Conservation (phyloP, 192 early-diverging fungal genomes). For the Jimgerdemannia lactiflua region DNA sequence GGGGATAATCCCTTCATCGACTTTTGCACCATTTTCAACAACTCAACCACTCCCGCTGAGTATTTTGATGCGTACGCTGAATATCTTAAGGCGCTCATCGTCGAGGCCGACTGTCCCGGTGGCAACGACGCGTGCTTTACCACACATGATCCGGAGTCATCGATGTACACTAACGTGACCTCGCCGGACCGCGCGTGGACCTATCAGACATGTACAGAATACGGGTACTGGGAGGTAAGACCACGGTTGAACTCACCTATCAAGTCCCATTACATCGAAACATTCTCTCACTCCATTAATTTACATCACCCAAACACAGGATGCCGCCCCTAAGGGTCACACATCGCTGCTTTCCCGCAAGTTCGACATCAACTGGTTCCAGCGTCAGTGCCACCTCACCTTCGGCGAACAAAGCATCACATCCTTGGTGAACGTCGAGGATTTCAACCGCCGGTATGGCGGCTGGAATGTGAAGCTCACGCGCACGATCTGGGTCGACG, state of each 20-base stretch:
- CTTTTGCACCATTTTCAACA: too few relatives aligned
- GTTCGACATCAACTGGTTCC: slow-evolving; percentile 10
- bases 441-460: slow-evolving; percentile 16
- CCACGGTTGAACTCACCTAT: not conserved
- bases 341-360: slow-evolving; percentile 19
- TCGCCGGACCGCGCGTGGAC: slow-evolving; percentile 16
- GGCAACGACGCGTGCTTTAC: slow-evolving; percentile 14
- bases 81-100: too few relatives aligned
- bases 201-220: slow-evolving; percentile 20
- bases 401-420: slow-evolving; percentile 22
- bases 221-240: not conserved
- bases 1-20: too few relatives aligned
- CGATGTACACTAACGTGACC: slow-evolving; percentile 2
- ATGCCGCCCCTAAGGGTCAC: slow-evolving; percentile 15
- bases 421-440: not conserved
- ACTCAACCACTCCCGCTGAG: too few relatives aligned
- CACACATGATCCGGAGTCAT: slow-evolving; percentile 15
- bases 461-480: slow-evolving; percentile 17
- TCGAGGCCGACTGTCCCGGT: slow-evolving; percentile 1
- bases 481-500: slow-evolving; percentile 21
- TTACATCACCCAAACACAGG: not conserved
- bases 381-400: slow-evolving; percentile 18
- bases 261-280: not conserved
- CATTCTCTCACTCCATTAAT: not conserved
- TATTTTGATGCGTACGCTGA: too few relatives aligned